phyloP scores from a whole-genome alignment of 2,329 filamentous ascomycete genomes.

The Sclerotinia glacialis region DNA sequence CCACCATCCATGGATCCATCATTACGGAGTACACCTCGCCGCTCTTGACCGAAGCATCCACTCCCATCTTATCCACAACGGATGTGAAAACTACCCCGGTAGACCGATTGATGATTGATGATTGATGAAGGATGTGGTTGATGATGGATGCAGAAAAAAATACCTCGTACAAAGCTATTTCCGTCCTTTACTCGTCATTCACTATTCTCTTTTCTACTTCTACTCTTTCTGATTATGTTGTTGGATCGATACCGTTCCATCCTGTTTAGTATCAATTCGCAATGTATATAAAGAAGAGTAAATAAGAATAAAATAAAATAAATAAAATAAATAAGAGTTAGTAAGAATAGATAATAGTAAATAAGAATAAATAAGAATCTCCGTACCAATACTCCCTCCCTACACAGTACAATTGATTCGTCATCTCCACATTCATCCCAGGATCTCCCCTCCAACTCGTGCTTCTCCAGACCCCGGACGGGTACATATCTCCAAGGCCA shows the following conservation, averaged over 20 bases:
- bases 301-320: no score
- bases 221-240: background rate
- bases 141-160: background rate
- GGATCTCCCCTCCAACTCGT: background rate
- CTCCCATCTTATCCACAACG: background rate
- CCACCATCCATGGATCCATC: background rate
- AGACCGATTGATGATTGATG: background rate
- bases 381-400: no score
- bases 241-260: no score
- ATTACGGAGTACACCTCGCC: background rate
- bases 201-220: background rate
- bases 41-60: background rate
- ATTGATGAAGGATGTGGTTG: no score
- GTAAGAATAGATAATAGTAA: no score
- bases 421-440: constrained; percentile 11
- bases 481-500: constrained; percentile 20
- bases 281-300: no score
- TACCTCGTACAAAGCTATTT: background rate
- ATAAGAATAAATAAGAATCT: no score
- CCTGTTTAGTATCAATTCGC: no score
- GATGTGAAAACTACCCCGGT: background rate
- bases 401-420: no score
- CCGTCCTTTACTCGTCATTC: background rate
- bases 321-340: no score
- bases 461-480: constrained; percentile 22